Percentiles rank a stretch among this genome's conserved stretches.
Evolutionary conservation across 2,329 filamentous ascomycete genomes (phyloP).

Genomic region (Fusarium sp.): DNA sequence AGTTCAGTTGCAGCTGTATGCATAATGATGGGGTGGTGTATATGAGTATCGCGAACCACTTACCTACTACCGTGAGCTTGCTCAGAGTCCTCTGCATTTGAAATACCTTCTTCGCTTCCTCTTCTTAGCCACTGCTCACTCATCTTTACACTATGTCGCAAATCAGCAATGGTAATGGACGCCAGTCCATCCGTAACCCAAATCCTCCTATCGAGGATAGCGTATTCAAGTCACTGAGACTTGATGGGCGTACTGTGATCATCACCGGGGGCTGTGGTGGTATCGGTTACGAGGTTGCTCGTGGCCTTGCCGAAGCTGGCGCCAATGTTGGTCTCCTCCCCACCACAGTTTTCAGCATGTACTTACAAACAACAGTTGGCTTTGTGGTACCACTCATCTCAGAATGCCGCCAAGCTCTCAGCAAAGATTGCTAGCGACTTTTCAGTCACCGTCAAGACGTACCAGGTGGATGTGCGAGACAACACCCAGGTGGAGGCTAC

Average conservation of each 20-base stretch:
- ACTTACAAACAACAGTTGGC: slow-evolving; percentile 16
- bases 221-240: slow-evolving; percentile 31
- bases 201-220: slow-evolving; percentile 41
- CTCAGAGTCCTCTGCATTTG: background rate
- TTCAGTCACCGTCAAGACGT: slow-evolving; percentile 28
- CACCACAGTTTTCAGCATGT: background rate
- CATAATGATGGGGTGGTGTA: background rate
- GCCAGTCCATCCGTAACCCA: slow-evolving; percentile 33
- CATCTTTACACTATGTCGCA: slow-evolving; percentile 8
- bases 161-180: slow-evolving; percentile 23
- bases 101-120: background rate
- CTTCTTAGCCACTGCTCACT: background rate
- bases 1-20: background rate
- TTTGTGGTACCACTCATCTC: slow-evolving; percentile 27
- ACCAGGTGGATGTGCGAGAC: slow-evolving; percentile 33
- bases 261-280: slow-evolving; percentile 63
- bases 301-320: slow-evolving; percentile 40
- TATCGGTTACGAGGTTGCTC: slow-evolving; percentile 57
- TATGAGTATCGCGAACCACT: background rate
- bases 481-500: slow-evolving; percentile 43
- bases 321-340: slow-evolving; percentile 13
- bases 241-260: slow-evolving; percentile 35
- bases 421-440: slow-evolving; percentile 27
- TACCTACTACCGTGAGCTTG: background rate
- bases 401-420: slow-evolving; percentile 11